Evolutionary conservation across 805 yeast species (phyloP).

Genomic region (Saccharomycopsis lassenensis): DNA sequence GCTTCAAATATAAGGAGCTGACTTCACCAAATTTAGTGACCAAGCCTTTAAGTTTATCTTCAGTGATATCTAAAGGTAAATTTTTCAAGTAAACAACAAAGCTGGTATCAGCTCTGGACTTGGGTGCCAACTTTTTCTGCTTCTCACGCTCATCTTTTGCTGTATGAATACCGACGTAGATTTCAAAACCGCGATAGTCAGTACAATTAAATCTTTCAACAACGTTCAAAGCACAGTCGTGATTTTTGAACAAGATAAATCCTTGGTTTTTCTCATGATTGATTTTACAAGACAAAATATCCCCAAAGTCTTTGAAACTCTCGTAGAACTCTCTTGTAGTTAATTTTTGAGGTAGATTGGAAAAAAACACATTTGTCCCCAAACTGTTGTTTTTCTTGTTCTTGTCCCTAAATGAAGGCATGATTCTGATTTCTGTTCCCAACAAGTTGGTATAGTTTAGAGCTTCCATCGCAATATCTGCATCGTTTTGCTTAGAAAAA

Average conservation of each 20-base stretch:
- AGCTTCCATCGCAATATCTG: constrained; percentile 43
- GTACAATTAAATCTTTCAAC: constrained; percentile 25
- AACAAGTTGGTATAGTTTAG: constrained; percentile 38
- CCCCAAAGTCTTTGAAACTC: constrained; percentile 37
- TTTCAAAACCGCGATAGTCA: constrained; percentile 23
- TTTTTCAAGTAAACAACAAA: constrained; percentile 26
- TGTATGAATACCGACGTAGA: constrained; percentile 32
- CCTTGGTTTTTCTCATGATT: constrained; percentile 30
- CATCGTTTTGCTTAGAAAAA: constrained; percentile 39
- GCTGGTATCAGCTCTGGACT: neutral
- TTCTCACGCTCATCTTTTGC: constrained; percentile 19
- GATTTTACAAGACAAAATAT: constrained; percentile 32
- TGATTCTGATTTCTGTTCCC: constrained; percentile 39
- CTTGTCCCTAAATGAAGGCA: constrained; percentile 42
- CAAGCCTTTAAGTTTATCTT: constrained; percentile 22
- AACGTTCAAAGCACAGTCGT: constrained; percentile 26
- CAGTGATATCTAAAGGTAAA: constrained; percentile 23
- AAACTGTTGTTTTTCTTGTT: constrained; percentile 28
- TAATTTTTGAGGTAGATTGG: constrained; percentile 30
- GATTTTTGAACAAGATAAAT: constrained; percentile 28
- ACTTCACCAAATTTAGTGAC: constrained; percentile 26
- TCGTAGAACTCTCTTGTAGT: constrained; percentile 39
- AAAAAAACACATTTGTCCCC: constrained; percentile 41
- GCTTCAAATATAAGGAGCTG: constrained; percentile 26
- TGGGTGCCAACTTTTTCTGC: constrained; percentile 2